phyloP scores from a whole-genome alignment of 768 basidiomycete genomes.

The Mycena floridula region DNA sequence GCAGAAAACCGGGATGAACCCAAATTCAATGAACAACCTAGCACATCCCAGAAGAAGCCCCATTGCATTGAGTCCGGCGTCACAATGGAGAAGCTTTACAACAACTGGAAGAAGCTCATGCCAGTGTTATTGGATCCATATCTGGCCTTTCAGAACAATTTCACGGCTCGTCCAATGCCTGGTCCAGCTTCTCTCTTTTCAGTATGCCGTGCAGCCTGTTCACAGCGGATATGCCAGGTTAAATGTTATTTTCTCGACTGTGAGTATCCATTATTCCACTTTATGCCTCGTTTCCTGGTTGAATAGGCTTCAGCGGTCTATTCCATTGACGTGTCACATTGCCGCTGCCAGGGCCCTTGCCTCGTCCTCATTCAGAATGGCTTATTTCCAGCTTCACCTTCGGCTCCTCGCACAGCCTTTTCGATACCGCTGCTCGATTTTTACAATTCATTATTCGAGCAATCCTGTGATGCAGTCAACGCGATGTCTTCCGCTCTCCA shows the following conservation, averaged over 20 bases:
- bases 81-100: too few relatives aligned
- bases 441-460: conserved; percentile 6
- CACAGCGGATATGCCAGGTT: not conserved
- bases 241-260: not conserved
- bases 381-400: not conserved
- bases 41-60: too few relatives aligned
- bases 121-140: too few relatives aligned
- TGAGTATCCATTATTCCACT: not conserved
- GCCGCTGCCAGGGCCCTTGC: not conserved
- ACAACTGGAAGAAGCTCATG: too few relatives aligned
- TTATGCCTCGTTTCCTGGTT: not conserved
- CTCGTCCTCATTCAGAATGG: not conserved
- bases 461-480: conserved; percentile 29
- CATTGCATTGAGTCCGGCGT: too few relatives aligned
- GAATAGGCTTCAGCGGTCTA: not conserved
- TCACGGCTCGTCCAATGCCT: too few relatives aligned
- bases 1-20: too few relatives aligned
- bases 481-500: conserved; percentile 20
- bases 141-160: too few relatives aligned
- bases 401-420: not conserved
- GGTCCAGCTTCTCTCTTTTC: too few relatives aligned
- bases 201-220: not conserved
- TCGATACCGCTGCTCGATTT: not conserved
- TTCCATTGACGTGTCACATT: not conserved
- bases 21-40: too few relatives aligned